Percentiles rank a stretch among this genome's conserved stretches.
These are phyloP conservation scores for Pseudofabraea citricarpa DNA, from an alignment of 2,329 filamentous ascomycete species.

Conservation along the genomic window DNA sequence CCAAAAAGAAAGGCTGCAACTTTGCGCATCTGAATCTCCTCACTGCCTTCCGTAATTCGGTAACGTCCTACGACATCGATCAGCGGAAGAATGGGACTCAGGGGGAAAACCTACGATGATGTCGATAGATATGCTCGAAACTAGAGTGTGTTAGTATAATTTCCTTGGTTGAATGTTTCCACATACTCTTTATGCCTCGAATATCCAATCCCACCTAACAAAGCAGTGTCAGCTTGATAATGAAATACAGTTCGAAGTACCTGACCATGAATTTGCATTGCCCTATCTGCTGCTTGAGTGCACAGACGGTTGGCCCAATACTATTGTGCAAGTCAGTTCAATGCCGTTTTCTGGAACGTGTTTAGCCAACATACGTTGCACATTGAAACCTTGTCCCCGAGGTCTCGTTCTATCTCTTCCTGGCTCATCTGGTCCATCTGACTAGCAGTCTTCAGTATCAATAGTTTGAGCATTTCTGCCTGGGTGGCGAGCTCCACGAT, in stretches of 20 bases:
- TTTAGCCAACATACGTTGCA: slow-evolving; percentile 45
- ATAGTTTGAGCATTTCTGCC: slow-evolving; percentile 54
- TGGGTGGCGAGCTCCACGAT: slow-evolving; percentile 59
- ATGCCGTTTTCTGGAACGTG: no score
- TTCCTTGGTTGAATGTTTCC: no score
- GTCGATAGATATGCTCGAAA: slow-evolving; percentile 62
- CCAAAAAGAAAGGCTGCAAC: slow-evolving; percentile 51
- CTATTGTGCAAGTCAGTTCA: no score
- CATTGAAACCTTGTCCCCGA: slow-evolving; percentile 61
- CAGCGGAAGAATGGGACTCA: background rate
- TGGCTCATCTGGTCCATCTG: slow-evolving; percentile 54
- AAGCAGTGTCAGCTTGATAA: slow-evolving; percentile 10
- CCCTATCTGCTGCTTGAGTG: slow-evolving; percentile 55
- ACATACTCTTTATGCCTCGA: slow-evolving; percentile 21
- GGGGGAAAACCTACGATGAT: slow-evolving; percentile 41
- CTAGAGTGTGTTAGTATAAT: slow-evolving; percentile 37
- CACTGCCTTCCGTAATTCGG: slow-evolving; percentile 58
- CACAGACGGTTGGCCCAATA: slow-evolving; percentile 59
- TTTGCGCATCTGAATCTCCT: slow-evolving; percentile 64
- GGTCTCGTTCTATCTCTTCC: slow-evolving; percentile 44
- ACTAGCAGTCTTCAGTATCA: slow-evolving; percentile 56
- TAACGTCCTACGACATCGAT: slow-evolving; percentile 41
- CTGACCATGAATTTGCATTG: slow-evolving; percentile 45
- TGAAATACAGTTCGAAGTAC: background rate
- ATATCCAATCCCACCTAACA: slow-evolving; percentile 18